Conservation (phyloP, 2,329 filamentous ascomycete genomes). For the Calonectria multiphialidica region DNA sequence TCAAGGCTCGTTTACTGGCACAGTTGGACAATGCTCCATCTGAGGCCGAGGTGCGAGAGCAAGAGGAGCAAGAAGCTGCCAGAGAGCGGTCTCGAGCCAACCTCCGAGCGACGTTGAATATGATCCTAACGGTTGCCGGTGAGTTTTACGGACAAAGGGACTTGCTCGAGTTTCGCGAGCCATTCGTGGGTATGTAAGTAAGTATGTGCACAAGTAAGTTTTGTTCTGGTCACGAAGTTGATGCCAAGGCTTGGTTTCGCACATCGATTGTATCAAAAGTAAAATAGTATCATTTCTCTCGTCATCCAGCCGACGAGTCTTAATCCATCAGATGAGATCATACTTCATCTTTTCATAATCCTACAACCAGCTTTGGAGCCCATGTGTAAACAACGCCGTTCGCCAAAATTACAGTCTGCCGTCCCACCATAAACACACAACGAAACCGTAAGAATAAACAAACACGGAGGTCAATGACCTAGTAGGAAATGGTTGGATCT, state of each 20-base stretch:
- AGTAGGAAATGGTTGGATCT: background rate
- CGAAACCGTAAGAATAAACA: conserved; percentile 17
- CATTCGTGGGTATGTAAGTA: conserved; percentile 63
- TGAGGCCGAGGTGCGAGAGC: conserved; percentile 39
- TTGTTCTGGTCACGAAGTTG: background rate
- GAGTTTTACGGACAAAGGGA: conserved; percentile 93
- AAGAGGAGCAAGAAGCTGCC: conserved; percentile 42
- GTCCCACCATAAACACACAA: conserved; percentile 24
- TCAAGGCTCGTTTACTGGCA: conserved; percentile 61
- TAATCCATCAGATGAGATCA: conserved; percentile 16
- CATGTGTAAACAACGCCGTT: conserved; percentile 37
- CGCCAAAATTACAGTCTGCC: conserved; percentile 31
- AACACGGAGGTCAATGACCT: background rate
- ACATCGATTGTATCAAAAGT: conserved; percentile 8
- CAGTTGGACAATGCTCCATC: conserved; percentile 50
- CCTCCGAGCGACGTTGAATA: conserved; percentile 83
- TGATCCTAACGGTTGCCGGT: conserved; percentile 89
- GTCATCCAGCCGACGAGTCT: conserved; percentile 29
- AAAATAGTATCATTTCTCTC: conserved; percentile 24
- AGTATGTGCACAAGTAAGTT: conserved; percentile 21
- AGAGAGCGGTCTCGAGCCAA: conserved; percentile 57
- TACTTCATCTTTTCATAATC: conserved; percentile 23
- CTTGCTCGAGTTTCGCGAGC: conserved; percentile 79
- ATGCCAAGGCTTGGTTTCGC: background rate
- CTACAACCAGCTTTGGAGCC: conserved; percentile 36